Percentiles rank a stretch among this genome's conserved stretches.
Evolutionary conservation across 2,329 filamentous ascomycete genomes (phyloP).

Genomic region (Biscogniauxia marginata): DNA sequence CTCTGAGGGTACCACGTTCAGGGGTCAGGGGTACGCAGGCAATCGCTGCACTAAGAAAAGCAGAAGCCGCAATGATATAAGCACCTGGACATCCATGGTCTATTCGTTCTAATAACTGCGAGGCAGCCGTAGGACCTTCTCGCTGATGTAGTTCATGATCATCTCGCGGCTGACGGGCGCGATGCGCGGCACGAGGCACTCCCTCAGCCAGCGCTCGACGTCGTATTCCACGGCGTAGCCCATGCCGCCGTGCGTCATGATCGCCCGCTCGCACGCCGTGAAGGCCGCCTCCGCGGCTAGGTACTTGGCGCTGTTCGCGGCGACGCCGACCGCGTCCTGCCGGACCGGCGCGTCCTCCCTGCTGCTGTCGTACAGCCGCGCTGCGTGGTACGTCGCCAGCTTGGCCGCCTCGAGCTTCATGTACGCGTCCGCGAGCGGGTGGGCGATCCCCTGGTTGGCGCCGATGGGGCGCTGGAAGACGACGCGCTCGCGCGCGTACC

Average conservation of each 20-base stretch:
- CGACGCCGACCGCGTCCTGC: slow-evolving; percentile 59
- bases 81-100: neutral
- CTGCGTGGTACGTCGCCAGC: slow-evolving; percentile 64
- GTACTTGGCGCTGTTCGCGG: slow-evolving; percentile 70
- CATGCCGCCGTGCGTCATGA: slow-evolving; percentile 62
- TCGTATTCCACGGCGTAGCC: slow-evolving; percentile 65
- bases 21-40: no score
- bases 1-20: no score
- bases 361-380: slow-evolving; percentile 54
- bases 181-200: slow-evolving; percentile 63
- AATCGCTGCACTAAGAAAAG: no score
- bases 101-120: slow-evolving; percentile 56
- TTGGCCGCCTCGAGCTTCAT: slow-evolving; percentile 66
- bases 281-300: slow-evolving; percentile 65
- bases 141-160: slow-evolving; percentile 72
- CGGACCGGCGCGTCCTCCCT: slow-evolving; percentile 48
- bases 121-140: slow-evolving; percentile 66
- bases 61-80: neutral
- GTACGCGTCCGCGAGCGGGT: slow-evolving; percentile 64
- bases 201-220: slow-evolving; percentile 64
- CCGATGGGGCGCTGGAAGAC: slow-evolving; percentile 67
- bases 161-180: slow-evolving; percentile 68
- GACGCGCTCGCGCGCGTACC: slow-evolving; percentile 65
- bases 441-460: slow-evolving; percentile 63
- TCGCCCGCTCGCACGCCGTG: slow-evolving; percentile 58